Conservation (phyloP, 2,329 filamentous ascomycete species). For the Nigrospora oryzae region DNA sequence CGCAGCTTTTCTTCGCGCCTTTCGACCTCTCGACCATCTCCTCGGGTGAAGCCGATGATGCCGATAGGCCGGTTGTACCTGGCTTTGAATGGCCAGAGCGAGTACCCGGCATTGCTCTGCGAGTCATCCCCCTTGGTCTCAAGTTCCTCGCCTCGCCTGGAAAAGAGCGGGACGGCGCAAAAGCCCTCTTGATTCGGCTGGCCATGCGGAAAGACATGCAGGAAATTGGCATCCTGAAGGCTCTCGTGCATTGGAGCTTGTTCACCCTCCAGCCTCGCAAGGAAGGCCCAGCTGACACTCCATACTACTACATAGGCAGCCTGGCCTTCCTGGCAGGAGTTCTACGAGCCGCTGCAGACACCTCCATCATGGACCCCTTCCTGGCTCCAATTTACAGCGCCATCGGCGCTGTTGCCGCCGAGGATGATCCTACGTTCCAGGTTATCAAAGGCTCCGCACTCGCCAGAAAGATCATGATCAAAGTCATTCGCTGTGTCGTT, state of each 20-base stretch:
- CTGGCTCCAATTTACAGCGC: conserved; percentile 58
- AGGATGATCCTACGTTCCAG: conserved; percentile 36
- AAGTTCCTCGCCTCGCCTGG: conserved; percentile 66
- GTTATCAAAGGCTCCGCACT: conserved; percentile 64
- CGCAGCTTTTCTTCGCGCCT: conserved; percentile 72
- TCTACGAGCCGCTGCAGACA: conserved; percentile 59
- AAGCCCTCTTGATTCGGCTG: conserved; percentile 69
- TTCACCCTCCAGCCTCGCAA: conserved; percentile 41
- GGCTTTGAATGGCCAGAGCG: conserved; percentile 48
- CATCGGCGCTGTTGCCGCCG: conserved; percentile 50
- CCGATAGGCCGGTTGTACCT: conserved; percentile 29
- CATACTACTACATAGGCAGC: conserved; percentile 71
- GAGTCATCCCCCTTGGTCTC: conserved; percentile 63
- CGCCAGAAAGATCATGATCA: conserved; percentile 74
- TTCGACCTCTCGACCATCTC: conserved; percentile 90
- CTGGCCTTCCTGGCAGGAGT: conserved; percentile 74
- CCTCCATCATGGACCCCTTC: conserved; percentile 63
- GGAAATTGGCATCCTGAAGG: conserved; percentile 58
- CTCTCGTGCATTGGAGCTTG: conserved; percentile 65
- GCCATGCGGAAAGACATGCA: conserved; percentile 87
- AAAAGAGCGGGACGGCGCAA: conserved; percentile 87
- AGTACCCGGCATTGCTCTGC: conserved; percentile 61
- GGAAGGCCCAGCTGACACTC: conserved; percentile 32
- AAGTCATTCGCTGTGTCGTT: conserved; percentile 70
- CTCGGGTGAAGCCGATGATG: conserved; percentile 40